Conservation (phyloP, 2,329 filamentous ascomycete genomes). For the Ophiocordyceps australis region DNA sequence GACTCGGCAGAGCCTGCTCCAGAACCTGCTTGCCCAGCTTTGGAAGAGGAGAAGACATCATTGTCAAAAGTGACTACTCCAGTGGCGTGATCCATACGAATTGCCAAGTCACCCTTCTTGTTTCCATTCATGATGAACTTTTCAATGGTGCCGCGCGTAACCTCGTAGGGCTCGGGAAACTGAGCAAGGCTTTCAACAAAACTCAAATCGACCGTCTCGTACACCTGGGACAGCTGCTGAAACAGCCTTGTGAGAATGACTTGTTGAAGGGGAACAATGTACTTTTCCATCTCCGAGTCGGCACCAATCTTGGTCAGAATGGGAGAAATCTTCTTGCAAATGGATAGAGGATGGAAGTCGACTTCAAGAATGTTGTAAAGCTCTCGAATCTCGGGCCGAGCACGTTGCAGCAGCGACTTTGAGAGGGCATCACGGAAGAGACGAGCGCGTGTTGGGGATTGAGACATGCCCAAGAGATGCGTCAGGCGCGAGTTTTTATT, state of each 20-base stretch:
- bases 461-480: constrained; percentile 84
- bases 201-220: constrained; percentile 87
- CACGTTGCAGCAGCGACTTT: constrained; percentile 86
- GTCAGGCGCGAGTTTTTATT: constrained; percentile 98
- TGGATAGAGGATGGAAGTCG: constrained; percentile 95
- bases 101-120: constrained; percentile 96
- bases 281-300: constrained; percentile 93
- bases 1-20: constrained; percentile 73
- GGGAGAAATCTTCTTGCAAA: constrained; percentile 97
- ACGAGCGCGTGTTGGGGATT: constrained; percentile 71
- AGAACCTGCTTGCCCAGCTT: constrained; percentile 74
- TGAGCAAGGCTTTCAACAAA: constrained; percentile 88
- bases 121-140: constrained; percentile 99
- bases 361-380: constrained; percentile 98
- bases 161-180: constrained; percentile 94
- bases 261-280: constrained; percentile 88
- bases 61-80: constrained; percentile 94
- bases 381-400: constrained; percentile 84
- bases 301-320: constrained; percentile 86
- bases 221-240: constrained; percentile 97
- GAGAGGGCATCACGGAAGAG: constrained; percentile 92
- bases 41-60: constrained; percentile 94
- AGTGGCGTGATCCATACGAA: constrained; percentile 89
- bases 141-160: constrained; percentile 78
- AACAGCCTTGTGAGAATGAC: constrained; percentile 96